These are phyloP conservation scores for Cercospora sp. DNA, from an alignment of 2,329 filamentous ascomycete genomes.

Conservation along the genomic window DNA sequence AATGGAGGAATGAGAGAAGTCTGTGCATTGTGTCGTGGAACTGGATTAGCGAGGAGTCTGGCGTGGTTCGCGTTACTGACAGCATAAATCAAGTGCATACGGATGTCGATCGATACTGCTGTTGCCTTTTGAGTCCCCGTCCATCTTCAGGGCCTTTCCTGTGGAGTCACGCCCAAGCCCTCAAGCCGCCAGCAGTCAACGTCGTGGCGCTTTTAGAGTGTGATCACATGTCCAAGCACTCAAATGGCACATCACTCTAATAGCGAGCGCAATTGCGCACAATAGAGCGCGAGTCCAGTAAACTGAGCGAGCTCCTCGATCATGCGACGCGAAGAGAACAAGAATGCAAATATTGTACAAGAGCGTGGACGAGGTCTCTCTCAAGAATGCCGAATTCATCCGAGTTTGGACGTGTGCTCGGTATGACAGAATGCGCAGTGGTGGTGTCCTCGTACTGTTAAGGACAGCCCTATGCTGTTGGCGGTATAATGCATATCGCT, in stretches of 20 bases:
- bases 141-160: neutral
- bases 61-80: neutral
- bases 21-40: slow-evolving; percentile 1
- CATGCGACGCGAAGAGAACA: neutral
- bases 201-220: neutral
- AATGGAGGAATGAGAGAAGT: slow-evolving; percentile 25
- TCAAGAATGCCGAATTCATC: neutral
- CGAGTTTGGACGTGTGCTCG: neutral
- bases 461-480: neutral
- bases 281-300: neutral
- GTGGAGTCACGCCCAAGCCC: neutral
- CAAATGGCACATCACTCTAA: neutral
- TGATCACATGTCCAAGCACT: neutral
- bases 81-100: neutral
- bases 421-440: neutral
- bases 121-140: neutral
- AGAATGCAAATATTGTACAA: neutral
- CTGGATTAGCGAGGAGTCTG: slow-evolving; percentile 17
- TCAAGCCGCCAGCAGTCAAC: neutral
- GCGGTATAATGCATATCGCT: neutral
- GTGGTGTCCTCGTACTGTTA: neutral
- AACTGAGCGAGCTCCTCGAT: neutral
- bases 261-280: neutral
- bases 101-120: neutral
- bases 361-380: neutral